These are phyloP conservation scores for Colletotrichum abscissum DNA, from an alignment of 2,329 filamentous ascomycete species.

Conservation along the genomic window DNA sequence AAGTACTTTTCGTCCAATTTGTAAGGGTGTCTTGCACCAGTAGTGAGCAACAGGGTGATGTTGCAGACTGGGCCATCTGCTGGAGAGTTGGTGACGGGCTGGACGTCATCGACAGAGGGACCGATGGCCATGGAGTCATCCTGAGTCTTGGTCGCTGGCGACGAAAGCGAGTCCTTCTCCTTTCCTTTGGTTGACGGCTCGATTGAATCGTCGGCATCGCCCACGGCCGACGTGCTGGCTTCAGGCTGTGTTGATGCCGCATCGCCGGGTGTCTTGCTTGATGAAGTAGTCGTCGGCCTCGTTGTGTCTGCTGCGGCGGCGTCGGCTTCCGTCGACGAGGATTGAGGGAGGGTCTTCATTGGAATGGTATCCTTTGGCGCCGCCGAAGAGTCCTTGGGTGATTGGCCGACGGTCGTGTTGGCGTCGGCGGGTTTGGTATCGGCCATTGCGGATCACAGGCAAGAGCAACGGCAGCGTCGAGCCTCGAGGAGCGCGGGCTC, in stretches of 20 bases:
- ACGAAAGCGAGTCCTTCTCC: slow-evolving; percentile 43
- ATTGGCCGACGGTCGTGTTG: slow-evolving; percentile 46
- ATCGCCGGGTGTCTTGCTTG: slow-evolving; percentile 18
- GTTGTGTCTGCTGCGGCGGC: slow-evolving; percentile 21
- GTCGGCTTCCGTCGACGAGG: slow-evolving; percentile 28
- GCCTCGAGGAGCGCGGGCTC: slow-evolving; percentile 36
- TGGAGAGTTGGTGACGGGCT: slow-evolving; percentile 44
- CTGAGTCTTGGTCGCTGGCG: slow-evolving; percentile 45
- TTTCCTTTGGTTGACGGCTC: slow-evolving; percentile 46
- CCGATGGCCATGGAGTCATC: slow-evolving; percentile 56
- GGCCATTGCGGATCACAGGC: slow-evolving; percentile 38
- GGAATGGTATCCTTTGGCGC: slow-evolving; percentile 51
- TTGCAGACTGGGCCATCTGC: slow-evolving; percentile 63
- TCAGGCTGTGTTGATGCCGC: neutral
- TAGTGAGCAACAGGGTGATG: slow-evolving; percentile 87
- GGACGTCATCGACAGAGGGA: slow-evolving; percentile 55
- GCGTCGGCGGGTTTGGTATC: slow-evolving; percentile 42
- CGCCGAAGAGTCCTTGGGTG: slow-evolving; percentile 40
- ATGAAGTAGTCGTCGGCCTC: slow-evolving; percentile 4
- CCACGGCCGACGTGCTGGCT: neutral
- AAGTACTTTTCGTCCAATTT: slow-evolving; percentile 91
- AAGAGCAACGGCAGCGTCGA: slow-evolving; percentile 35
- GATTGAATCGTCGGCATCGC: slow-evolving; percentile 31
- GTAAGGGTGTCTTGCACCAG: slow-evolving; percentile 87
- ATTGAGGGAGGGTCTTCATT: slow-evolving; percentile 48